Evolutionary conservation across 192 early-diverging fungal genomes (phyloP).

Genomic region (Helicostylum pulchrum): DNA sequence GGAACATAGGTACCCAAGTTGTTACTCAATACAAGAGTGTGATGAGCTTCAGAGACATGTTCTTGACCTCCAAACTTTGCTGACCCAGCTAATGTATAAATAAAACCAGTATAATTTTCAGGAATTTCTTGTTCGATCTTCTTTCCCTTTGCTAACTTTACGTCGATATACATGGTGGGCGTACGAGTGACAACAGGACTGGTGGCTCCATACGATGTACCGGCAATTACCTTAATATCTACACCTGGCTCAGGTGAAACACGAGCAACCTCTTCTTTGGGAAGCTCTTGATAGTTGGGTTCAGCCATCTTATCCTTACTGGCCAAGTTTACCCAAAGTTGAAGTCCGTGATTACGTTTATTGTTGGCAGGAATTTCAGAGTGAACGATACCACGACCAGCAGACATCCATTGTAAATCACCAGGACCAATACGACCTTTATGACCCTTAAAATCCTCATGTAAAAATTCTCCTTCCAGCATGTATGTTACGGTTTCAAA

Average conservation of each 20-base stretch:
- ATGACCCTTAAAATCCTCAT: constrained; percentile 78
- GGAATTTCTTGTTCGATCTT: constrained; percentile 57
- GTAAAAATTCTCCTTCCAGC: constrained; percentile 61
- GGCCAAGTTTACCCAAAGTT: constrained; percentile 79
- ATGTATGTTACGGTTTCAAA: constrained; percentile 81
- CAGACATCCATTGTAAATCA: constrained; percentile 71
- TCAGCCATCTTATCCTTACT: constrained; percentile 67
- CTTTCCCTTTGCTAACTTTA: constrained; percentile 58
- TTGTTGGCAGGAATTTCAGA: constrained; percentile 61
- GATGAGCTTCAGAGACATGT: constrained; percentile 34
- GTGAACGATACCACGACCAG: constrained; percentile 56
- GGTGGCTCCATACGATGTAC: constrained; percentile 67
- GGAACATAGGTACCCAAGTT: constrained; percentile 38
- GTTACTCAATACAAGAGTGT: constrained; percentile 41
- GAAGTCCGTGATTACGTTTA: constrained; percentile 47
- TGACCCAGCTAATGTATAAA: constrained; percentile 58
- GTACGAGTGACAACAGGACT: constrained; percentile 72
- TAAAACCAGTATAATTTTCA: constrained; percentile 52
- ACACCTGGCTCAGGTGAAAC: constrained; percentile 51
- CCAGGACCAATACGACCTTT: constrained; percentile 63
- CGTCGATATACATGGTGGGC: constrained; percentile 79
- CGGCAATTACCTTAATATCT: constrained; percentile 82
- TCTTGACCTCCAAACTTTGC: constrained; percentile 49
- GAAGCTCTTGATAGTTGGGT: constrained; percentile 72
- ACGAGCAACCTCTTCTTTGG: constrained; percentile 60